phyloP scores from a whole-genome alignment of 164 flowering plant genomes.

The Magnolia sinica region DNA sequence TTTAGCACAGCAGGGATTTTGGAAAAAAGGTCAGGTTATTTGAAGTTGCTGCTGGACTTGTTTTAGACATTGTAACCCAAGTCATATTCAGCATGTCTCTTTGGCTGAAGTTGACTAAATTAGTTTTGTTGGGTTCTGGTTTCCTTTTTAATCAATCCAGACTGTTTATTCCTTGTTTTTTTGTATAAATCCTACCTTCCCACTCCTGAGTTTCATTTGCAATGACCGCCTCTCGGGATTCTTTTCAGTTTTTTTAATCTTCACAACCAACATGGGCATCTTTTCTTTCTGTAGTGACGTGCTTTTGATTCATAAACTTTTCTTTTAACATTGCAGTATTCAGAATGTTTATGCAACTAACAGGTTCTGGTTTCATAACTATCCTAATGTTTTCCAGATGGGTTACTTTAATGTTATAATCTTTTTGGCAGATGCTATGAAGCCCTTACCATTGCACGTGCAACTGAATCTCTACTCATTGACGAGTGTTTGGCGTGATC shows the following conservation, averaged over 20 bases:
- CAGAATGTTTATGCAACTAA: not conserved
- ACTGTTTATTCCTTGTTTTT: too few relatives aligned
- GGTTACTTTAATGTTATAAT: not conserved
- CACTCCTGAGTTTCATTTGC: not conserved
- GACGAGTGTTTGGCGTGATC: constrained; percentile 9
- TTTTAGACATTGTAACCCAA: too few relatives aligned
- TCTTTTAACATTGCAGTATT: not conserved
- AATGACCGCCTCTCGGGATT: not conserved
- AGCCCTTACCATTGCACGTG: constrained; percentile 8
- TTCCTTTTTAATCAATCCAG: too few relatives aligned
- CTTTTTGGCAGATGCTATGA: constrained; percentile 5
- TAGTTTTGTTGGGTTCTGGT: too few relatives aligned
- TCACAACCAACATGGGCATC: not conserved
- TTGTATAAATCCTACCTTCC: not conserved
- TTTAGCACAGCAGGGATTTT: too few relatives aligned
- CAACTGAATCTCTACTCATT: constrained; percentile 19
- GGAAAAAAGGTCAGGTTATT: too few relatives aligned
- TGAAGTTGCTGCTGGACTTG: too few relatives aligned
- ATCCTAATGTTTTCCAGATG: not conserved
- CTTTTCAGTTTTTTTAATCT: not conserved
- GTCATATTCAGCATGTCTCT: too few relatives aligned
- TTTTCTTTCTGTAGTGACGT: not conserved
- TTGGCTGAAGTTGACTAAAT: too few relatives aligned
- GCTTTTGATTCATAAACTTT: not conserved
- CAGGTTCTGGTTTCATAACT: not conserved